Evolutionary conservation across 495 filamentous ascomycete genomes (phyloP).

Genomic region (Wilcoxina mikolae): DNA sequence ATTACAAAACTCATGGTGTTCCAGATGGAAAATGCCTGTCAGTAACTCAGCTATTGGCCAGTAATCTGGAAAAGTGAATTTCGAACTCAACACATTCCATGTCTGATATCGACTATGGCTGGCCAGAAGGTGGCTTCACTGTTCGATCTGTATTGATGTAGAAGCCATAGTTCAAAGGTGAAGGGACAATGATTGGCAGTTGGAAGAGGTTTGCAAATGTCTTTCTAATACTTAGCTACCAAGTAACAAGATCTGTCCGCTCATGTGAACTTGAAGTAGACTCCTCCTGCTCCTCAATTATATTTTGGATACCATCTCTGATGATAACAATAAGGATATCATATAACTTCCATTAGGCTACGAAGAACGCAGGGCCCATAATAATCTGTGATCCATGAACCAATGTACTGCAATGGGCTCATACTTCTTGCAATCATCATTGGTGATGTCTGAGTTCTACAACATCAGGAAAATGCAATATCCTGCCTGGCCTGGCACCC

Average conservation of each 20-base stretch:
- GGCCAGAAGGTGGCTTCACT: background rate
- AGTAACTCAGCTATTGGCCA: background rate
- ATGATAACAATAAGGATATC: background rate
- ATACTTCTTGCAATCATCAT: background rate
- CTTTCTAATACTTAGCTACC: background rate
- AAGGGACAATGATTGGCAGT: background rate
- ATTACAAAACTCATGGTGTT: background rate
- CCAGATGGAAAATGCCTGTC: constrained; percentile 2
- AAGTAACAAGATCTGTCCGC: background rate
- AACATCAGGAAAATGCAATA: too few relatives aligned
- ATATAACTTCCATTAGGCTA: background rate
- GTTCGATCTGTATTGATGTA: background rate
- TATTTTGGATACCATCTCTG: background rate
- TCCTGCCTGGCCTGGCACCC: too few relatives aligned
- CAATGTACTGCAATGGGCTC: background rate
- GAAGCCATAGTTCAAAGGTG: background rate
- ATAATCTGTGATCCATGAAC: background rate
- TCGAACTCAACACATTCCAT: background rate
- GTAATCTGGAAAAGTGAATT: background rate
- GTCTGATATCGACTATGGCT: background rate
- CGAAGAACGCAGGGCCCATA: background rate
- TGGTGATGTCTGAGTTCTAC: background rate
- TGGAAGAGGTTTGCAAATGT: background rate
- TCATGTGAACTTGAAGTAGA: too few relatives aligned
- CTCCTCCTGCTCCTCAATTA: background rate